Evolutionary conservation across 805 yeast genomes (phyloP).

Genomic region (Wickerhamiella nectarea): DNA sequence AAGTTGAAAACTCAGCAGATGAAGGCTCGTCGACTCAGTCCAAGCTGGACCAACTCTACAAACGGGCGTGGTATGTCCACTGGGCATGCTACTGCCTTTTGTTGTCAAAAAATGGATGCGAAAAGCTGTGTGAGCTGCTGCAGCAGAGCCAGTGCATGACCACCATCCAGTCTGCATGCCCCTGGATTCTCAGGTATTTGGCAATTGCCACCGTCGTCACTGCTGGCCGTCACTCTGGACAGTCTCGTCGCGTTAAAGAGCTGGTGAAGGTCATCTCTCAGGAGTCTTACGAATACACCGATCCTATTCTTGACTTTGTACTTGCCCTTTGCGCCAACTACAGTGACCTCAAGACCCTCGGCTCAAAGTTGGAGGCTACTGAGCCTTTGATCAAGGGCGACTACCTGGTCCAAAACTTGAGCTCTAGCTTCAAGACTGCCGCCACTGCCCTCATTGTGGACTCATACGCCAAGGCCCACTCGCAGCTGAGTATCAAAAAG

Average conservation of each 20-base stretch:
- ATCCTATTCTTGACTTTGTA: constrained; percentile 48
- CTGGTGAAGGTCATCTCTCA: constrained; percentile 43
- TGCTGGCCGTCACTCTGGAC: constrained; percentile 22
- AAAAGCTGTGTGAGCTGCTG: constrained; percentile 42
- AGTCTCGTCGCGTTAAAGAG: constrained; percentile 45
- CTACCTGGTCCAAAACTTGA: constrained; percentile 38
- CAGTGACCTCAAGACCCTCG: constrained; percentile 40
- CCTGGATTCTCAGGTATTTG: constrained; percentile 56
- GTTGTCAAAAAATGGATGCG: constrained; percentile 39
- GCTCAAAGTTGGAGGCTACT: constrained; percentile 35
- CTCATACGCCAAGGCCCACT: constrained; percentile 42
- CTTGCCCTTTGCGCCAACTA: constrained; percentile 42
- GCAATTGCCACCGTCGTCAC: constrained; percentile 40
- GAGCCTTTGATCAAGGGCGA: constrained; percentile 38
- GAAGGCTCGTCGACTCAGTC: constrained; percentile 14
- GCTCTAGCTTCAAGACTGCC: constrained; percentile 32
- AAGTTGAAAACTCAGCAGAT: constrained; percentile 35
- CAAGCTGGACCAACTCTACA: constrained; percentile 45
- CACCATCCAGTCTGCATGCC: constrained; percentile 57
- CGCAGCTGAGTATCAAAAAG: constrained; percentile 34
- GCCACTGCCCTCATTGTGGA: constrained; percentile 41
- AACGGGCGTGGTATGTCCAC: constrained; percentile 56
- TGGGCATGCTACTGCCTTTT: constrained; percentile 55
- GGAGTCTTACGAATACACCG: constrained; percentile 51
- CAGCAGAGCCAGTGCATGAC: constrained; percentile 47